Evolutionary conservation across 2,329 filamentous ascomycete genomes (phyloP).

Genomic region (Colletotrichum sp.): DNA sequence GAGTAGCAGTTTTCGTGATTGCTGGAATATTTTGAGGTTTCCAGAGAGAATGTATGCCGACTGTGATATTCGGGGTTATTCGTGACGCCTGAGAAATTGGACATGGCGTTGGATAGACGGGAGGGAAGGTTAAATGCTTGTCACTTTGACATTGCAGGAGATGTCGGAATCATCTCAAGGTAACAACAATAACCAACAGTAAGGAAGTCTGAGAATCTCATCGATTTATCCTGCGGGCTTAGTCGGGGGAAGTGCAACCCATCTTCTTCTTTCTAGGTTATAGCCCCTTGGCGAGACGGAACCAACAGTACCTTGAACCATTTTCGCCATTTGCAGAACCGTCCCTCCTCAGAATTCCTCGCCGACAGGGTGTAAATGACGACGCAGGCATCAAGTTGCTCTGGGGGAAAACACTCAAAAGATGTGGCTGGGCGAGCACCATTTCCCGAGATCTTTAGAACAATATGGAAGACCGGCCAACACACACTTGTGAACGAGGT

Average conservation of each 20-base stretch:
- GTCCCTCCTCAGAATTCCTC: not conserved
- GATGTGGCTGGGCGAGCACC: not conserved
- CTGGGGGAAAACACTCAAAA: not conserved
- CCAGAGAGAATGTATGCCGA: not conserved
- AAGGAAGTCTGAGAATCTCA: not conserved
- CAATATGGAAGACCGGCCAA: not conserved
- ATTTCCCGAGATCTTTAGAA: not conserved
- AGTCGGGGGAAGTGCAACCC: accelerated
- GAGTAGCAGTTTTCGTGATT: not conserved
- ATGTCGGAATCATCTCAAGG: not conserved
- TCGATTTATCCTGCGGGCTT: accelerated
- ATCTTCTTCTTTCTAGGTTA: not conserved
- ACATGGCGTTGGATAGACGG: not conserved
- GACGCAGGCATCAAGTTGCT: not conserved
- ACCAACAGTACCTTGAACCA: not conserved
- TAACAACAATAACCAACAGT: not conserved
- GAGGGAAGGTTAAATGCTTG: not conserved
- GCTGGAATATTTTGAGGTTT: not conserved
- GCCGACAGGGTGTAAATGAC: accelerated
- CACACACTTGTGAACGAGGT: not conserved
- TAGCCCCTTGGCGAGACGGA: not conserved
- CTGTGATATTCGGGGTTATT: not conserved
- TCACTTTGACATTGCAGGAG: accelerated
- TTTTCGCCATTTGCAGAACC: not conserved
- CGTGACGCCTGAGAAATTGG: not conserved